These are phyloP conservation scores for Pestalotiopsis sp. DNA, from an alignment of 2,329 filamentous ascomycete genomes.

Conservation along the genomic window DNA sequence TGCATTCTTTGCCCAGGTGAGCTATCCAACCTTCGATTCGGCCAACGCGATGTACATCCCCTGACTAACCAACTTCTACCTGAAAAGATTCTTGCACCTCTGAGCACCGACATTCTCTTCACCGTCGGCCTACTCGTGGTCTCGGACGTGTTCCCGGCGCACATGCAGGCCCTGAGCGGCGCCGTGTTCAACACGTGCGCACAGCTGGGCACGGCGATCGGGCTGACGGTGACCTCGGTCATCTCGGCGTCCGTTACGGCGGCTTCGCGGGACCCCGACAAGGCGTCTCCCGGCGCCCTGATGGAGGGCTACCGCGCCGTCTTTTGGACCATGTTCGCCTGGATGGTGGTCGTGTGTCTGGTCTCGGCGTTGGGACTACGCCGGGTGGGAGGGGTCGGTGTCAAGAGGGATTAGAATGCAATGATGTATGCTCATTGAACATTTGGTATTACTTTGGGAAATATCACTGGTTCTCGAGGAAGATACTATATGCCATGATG, in stretches of 20 bases:
- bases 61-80: not conserved
- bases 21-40: not conserved
- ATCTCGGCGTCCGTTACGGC: slow-evolving; percentile 14
- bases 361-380: not conserved
- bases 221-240: slow-evolving; percentile 13
- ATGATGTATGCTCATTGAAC: not conserved
- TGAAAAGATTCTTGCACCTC: not conserved
- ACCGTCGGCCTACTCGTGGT: slow-evolving; percentile 3
- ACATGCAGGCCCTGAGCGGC: slow-evolving; percentile 15
- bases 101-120: slow-evolving; percentile 4
- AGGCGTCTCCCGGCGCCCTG: slow-evolving; percentile 13
- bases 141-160: slow-evolving; percentile 12
- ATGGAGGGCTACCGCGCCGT: slow-evolving; percentile 14
- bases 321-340: slow-evolving; percentile 16
- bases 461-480: too few species aligned
- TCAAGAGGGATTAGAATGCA: slow-evolving; percentile 3
- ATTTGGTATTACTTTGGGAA: too few species aligned
- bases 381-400: not conserved
- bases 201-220: slow-evolving; percentile 17
- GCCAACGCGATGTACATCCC: too few species aligned
- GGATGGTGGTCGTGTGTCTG: not conserved
- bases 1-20: slow-evolving; percentile 12
- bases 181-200: slow-evolving; percentile 18
- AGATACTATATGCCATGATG: too few species aligned
- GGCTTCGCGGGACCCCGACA: slow-evolving; percentile 4